phyloP scores from a whole-genome alignment of 352 stramenopile species.

The Phytophthora aleatoria region DNA sequence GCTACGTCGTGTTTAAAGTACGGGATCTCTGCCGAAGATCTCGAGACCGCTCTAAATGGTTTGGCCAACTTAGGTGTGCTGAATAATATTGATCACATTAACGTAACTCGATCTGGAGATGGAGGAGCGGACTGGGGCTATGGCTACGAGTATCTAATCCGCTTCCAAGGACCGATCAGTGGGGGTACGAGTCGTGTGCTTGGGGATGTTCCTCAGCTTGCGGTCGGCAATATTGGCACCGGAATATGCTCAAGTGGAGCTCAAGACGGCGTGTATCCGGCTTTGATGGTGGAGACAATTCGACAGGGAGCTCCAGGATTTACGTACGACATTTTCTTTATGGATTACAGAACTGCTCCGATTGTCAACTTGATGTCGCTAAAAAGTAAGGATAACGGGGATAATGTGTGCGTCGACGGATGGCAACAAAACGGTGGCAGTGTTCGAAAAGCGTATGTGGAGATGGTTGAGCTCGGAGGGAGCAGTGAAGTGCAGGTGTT shows the following conservation, averaged over 20 bases:
- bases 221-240: slow-evolving; percentile 57
- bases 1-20: slow-evolving; percentile 75
- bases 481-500: slow-evolving; percentile 69
- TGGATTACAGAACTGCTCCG: slow-evolving; percentile 43
- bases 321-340: slow-evolving; percentile 82
- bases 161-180: slow-evolving; percentile 59
- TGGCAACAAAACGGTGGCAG: slow-evolving; percentile 47
- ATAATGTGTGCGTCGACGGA: slow-evolving; percentile 4
- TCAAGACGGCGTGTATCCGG: slow-evolving; percentile 50
- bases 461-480: slow-evolving; percentile 55
- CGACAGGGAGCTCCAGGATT: slow-evolving; percentile 60
- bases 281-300: slow-evolving; percentile 72
- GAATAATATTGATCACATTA: slow-evolving; percentile 51
- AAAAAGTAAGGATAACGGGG: slow-evolving; percentile 29
- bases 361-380: slow-evolving; percentile 44
- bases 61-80: slow-evolving; percentile 47
- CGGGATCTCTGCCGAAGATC: slow-evolving; percentile 55
- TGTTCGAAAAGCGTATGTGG: slow-evolving; percentile 47
- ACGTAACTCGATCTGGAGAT: slow-evolving; percentile 70
- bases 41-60: slow-evolving; percentile 69
- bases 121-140: slow-evolving; percentile 71
- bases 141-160: slow-evolving; percentile 78
- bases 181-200: slow-evolving; percentile 66
- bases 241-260: slow-evolving; percentile 39
- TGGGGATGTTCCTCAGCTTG: slow-evolving; percentile 54